These are phyloP conservation scores for Kingdonia uniflora DNA, from an alignment of 164 flowering plant genomes.

Conservation along the genomic window DNA sequence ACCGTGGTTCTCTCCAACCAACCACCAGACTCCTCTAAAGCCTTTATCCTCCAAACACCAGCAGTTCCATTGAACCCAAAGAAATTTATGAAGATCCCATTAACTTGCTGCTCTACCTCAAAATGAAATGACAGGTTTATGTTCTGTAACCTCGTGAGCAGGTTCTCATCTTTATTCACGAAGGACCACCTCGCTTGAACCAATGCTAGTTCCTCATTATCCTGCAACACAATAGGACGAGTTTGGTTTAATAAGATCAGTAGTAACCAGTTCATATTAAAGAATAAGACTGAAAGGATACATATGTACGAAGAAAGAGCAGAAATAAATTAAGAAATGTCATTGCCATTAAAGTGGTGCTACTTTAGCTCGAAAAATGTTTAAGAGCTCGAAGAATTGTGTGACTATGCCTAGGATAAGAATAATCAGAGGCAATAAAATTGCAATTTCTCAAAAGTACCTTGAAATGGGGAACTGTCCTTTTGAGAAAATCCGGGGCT, in stretches of 20 bases:
- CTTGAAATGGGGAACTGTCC: conserved; percentile 84
- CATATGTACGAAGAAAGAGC: neutral
- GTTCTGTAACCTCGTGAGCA: conserved; percentile 81
- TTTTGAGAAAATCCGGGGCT: conserved; percentile 60
- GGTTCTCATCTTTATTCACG: conserved; percentile 91
- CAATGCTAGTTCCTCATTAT: conserved; percentile 70
- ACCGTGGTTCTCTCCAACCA: conserved; percentile 99
- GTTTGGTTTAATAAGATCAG: neutral
- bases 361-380: too few relatives aligned
- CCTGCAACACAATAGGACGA: conserved; percentile 28
- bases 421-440: too few relatives aligned
- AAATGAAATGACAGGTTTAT: conserved; percentile 81
- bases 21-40: conserved; percentile 91
- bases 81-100: conserved; percentile 81
- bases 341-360: too few relatives aligned
- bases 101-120: conserved; percentile 98
- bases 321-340: too few relatives aligned
- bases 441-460: conserved; percentile 23
- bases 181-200: conserved; percentile 98
- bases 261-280: too few relatives aligned
- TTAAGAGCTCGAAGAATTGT: too few relatives aligned
- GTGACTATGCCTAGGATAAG: too few relatives aligned
- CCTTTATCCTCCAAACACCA: conserved; percentile 94
- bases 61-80: conserved; percentile 99
- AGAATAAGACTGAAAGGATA: too few relatives aligned